Evolutionary conservation across 345 rosid genomes (phyloP).

Genomic region (Sisymbrium altissimum): DNA sequence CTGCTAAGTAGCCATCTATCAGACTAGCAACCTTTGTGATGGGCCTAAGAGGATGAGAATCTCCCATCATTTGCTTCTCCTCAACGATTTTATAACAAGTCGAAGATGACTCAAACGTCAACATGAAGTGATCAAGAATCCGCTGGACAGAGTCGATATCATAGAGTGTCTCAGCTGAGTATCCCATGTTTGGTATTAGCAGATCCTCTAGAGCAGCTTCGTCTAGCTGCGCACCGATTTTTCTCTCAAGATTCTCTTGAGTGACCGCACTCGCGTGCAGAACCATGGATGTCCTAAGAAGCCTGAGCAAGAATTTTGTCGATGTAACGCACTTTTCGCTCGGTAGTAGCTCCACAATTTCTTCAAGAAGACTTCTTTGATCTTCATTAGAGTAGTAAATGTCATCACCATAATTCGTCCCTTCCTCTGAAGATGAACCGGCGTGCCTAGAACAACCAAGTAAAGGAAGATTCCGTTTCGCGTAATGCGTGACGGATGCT

Average conservation of each 20-base stretch:
- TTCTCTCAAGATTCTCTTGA: conserved; percentile 63
- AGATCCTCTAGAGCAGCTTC: conserved; percentile 78
- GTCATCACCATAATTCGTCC: conserved; percentile 18
- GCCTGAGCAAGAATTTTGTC: conserved; percentile 72
- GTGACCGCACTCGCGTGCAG: conserved; percentile 52
- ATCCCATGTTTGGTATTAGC: conserved; percentile 70
- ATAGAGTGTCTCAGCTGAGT: conserved; percentile 71
- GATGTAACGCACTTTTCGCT: conserved; percentile 49
- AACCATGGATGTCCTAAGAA: conserved; percentile 72
- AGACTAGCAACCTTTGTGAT: conserved; percentile 69
- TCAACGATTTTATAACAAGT: conserved; percentile 36
- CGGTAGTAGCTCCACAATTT: conserved; percentile 68
- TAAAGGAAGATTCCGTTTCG: conserved; percentile 66
- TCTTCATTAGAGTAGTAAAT: conserved; percentile 33
- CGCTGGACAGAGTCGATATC: conserved; percentile 79
- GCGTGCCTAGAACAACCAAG: conserved; percentile 47
- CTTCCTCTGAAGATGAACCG: conserved; percentile 38
- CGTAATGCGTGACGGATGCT: conserved; percentile 67
- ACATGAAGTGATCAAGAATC: conserved; percentile 78
- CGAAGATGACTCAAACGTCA: conserved; percentile 28
- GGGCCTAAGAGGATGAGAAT: conserved; percentile 51
- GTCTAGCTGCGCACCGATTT: conserved; percentile 67
- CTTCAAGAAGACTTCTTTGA: conserved; percentile 70
- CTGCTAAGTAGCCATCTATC: conserved; percentile 80
- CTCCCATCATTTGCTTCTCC: conserved; percentile 51